phyloP scores from a whole-genome alignment of 306 rosid genomes.

The Acacia melanoxylon region DNA sequence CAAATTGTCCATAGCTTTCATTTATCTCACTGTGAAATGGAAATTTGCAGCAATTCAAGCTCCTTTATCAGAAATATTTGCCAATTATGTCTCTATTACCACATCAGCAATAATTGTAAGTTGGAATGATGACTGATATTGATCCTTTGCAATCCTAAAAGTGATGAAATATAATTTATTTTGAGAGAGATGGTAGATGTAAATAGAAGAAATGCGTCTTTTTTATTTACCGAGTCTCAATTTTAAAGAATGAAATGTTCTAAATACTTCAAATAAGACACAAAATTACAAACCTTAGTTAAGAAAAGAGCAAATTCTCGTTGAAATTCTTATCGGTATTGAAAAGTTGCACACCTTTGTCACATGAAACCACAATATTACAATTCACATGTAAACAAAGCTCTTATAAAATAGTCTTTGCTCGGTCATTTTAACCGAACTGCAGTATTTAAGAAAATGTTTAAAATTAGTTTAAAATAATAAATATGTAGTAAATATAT shows the following conservation, averaged over 20 bases:
- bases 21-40: slow-evolving; percentile 8
- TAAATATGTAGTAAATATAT: too few species aligned
- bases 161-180: background rate
- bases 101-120: background rate
- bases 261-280: background rate
- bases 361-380: too few species aligned
- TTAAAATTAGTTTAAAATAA: too few species aligned
- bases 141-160: background rate
- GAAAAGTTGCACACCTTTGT: background rate
- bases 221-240: too few species aligned
- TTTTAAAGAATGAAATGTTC: background rate
- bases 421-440: too few species aligned
- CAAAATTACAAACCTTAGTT: too few species aligned
- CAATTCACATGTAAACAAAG: too few species aligned
- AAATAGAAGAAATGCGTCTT: too few species aligned
- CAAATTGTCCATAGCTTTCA: background rate
- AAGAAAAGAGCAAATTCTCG: background rate
- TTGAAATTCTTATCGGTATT: background rate
- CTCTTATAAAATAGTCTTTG: too few species aligned
- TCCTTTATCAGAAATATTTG: background rate
- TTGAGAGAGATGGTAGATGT: too few species aligned
- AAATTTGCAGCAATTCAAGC: background rate
- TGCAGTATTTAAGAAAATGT: too few species aligned
- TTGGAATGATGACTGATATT: background rate
- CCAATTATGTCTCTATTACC: background rate